Evolutionary conservation across 2,329 filamentous ascomycete species (phyloP).

Genomic region (Colletotrichum sp.): DNA sequence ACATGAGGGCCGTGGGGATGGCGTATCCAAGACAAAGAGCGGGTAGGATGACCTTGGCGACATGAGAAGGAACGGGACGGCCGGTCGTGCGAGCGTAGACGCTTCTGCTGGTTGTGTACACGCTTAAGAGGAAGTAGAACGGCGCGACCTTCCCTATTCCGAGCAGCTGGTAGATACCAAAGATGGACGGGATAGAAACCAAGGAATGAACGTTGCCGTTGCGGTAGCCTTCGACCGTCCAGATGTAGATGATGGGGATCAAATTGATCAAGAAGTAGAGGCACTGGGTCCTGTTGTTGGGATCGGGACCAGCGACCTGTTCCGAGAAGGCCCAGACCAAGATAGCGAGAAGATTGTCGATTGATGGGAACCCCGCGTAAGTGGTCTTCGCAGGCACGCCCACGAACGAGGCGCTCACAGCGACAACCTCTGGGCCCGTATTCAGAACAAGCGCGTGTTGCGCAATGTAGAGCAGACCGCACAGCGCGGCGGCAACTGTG

Average conservation of each 20-base stretch:
- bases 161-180: constrained; percentile 7
- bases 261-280: constrained; percentile 23
- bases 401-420: background rate
- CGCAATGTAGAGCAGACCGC: background rate
- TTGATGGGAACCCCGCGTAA: background rate
- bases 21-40: constrained; percentile 21
- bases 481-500: background rate
- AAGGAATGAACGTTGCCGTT: constrained; percentile 18
- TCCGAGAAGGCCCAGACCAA: background rate
- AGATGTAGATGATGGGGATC: constrained; percentile 26
- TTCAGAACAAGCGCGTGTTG: background rate
- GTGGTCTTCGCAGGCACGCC: background rate
- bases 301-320: background rate
- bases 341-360: background rate
- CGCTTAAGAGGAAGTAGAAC: constrained; percentile 8
- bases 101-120: background rate
- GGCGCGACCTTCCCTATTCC: constrained; percentile 20
- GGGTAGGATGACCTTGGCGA: constrained; percentile 22
- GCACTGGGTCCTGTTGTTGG: background rate
- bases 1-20: constrained; percentile 14
- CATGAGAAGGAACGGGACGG: constrained; percentile 9
- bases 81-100: constrained; percentile 3
- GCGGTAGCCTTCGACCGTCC: constrained; percentile 27
- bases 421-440: background rate
- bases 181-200: constrained; percentile 19